Evolutionary conservation across 1,284 basidiomycete genomes (phyloP).

Genomic region (Sporisorium exsertum): DNA sequence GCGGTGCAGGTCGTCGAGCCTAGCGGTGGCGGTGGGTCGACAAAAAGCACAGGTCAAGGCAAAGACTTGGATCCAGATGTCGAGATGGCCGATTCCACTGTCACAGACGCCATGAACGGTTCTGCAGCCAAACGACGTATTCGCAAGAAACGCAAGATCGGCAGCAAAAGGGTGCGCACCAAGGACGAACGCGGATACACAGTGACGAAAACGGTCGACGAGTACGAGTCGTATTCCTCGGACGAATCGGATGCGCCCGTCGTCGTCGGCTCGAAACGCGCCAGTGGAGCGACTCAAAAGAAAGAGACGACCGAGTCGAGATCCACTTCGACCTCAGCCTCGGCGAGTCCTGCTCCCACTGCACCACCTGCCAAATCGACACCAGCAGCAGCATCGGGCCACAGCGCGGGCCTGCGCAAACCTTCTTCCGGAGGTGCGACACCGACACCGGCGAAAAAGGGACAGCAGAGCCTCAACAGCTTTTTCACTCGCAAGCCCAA

Average conservation of each 20-base stretch:
- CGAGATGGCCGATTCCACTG: slow-evolving; percentile 26
- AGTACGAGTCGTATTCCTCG: slow-evolving; percentile 60
- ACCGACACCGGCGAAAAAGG: slow-evolving; percentile 41
- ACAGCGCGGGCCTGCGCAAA: slow-evolving; percentile 20
- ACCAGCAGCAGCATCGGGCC: slow-evolving; percentile 20
- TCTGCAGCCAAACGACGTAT: slow-evolving; percentile 40
- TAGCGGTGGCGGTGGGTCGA: slow-evolving; percentile 6
- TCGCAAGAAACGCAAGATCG: slow-evolving; percentile 60
- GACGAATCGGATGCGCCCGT: slow-evolving; percentile 53
- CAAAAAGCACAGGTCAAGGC: slow-evolving; percentile 23
- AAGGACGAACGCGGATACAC: slow-evolving; percentile 65
- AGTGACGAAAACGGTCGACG: slow-evolving; percentile 53
- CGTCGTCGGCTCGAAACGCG: slow-evolving; percentile 28
- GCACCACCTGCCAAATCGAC: slow-evolving; percentile 28
- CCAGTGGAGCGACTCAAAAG: slow-evolving; percentile 11
- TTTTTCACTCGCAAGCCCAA: slow-evolving; percentile 55
- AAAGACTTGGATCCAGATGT: slow-evolving; percentile 44
- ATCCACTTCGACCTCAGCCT: slow-evolving; percentile 28
- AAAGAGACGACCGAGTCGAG: slow-evolving; percentile 13
- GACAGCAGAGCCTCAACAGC: slow-evolving; percentile 56
- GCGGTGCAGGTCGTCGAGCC: slow-evolving; percentile 28
- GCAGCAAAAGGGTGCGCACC: slow-evolving; percentile 50
- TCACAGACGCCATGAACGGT: slow-evolving; percentile 54
- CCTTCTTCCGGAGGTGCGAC: slow-evolving; percentile 21
- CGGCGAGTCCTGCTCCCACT: slow-evolving; percentile 30